Base-by-base conservation (phyloP, 257 asterid species). In the Cordia subcordata region DNA sequence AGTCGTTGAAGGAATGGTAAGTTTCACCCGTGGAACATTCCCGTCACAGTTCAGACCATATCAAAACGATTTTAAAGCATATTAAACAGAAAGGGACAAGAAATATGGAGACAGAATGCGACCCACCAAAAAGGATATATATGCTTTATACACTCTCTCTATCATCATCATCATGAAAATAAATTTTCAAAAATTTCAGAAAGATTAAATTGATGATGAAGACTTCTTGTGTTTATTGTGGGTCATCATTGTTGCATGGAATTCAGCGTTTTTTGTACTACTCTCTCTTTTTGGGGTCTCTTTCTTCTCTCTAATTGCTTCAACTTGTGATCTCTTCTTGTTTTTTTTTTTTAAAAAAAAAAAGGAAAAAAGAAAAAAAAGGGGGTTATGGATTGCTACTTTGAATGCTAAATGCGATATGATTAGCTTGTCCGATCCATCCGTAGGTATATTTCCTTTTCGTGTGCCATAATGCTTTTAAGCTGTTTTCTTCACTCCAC, bases 161-260 rank as follows among this genome's bases (percentile, higher is more conserved):
- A n/a, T n/a, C n/a, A n/a, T n/a, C n/a, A 53, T 76, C 81, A 85
- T 85, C 79, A 88, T 88, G 73, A 75, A 64, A 27, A 27, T 1
- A 27, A 27, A 27, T 1, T 1, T 27, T 27, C n/a, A n/a, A n/a
- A 42, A 42, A 46, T 18, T 18, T 18, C 16, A 46, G 10, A 46
- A 8, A 18, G 15, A 46, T 13, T 46, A 61, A 33, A 10, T 55
- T 71, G 70, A 79, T 79, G 71, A 78, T 67, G n/a, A n/a, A n/a
- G n/a, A n/a, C n/a, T n/a, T n/a, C 65, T 71, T 76, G 64, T 19
- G 71, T 67, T 61, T 55, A 39, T 75, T 79, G 77, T 74, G 71
- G 84, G 88, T 74, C 79, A 75, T 84, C 75, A 88, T 85, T 79
- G 82, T 74, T 84, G 94, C 97, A 86, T 89, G 88, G 95, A 89